Evolutionary conservation across 2,329 filamentous ascomycete species (phyloP), one percentile per base, ranked within the genome.

Genomic region (Colletotrichum somersetense): DNA sequence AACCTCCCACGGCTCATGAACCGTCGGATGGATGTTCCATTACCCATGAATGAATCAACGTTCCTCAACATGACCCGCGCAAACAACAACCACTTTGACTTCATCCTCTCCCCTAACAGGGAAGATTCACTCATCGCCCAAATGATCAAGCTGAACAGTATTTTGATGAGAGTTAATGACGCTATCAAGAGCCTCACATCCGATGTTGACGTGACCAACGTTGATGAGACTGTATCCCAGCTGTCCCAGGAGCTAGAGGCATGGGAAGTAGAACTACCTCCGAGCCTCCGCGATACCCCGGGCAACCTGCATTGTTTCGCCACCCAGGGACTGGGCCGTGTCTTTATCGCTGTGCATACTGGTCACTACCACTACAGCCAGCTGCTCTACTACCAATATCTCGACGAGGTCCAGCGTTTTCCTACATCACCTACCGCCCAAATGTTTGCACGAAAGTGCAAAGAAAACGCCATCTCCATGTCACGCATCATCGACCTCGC

Each of bases 301-400:
- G 78, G 78, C 33, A 86, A 85, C 66, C 76, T 86, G 4, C 74
- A 77, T 3, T 74, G 75, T 7, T 83, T 81, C 63, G 76, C 80
- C n/a, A 73, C 76, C 0, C 76, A 81, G 40, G 83, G 83, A 2
- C 79, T 85, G 4, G 85, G 84, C 3, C 78, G 81, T 6, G 79
- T 81, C 26, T 86, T 85, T 65, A 81, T 83, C 1, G 83, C 83
- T 1, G 78, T 87, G 1, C 83, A 86, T 71, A 76, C 86, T 2
- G 83, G 84, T 4, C 86, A 85, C 70, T 83, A 86, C 62, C 81
- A 86, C 74, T 85, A 83, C 71, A 79, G 80, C 5, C 82, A 85
- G 62, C 78, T 86, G n/a, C 80, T 87, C 6, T 85, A 83, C 76
- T 87, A 86, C 70, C 83, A 83, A 62, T 86, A 84, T 73, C 78